Evolutionary conservation across 2,329 filamentous ascomycete species (phyloP).

Genomic region (Colletotrichum sp.): DNA sequence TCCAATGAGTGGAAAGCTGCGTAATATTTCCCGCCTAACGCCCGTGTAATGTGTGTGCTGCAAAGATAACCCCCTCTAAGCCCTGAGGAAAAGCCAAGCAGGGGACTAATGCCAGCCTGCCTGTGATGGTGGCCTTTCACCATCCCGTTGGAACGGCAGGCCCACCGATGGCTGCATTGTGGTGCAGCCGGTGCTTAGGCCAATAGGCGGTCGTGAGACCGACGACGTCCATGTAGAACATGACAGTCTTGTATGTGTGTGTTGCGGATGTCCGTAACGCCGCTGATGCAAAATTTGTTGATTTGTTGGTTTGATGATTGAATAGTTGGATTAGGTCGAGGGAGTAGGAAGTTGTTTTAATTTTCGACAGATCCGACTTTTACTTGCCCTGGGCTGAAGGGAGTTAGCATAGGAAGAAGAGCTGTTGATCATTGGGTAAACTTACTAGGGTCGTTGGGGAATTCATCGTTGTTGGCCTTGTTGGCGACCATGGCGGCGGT

Average conservation of each 20-base stretch:
- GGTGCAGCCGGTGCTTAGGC: neutral
- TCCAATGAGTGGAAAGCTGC: neutral
- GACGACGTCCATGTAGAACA: neutral
- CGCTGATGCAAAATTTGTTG: neutral
- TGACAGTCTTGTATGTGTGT: neutral
- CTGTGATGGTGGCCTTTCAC: neutral
- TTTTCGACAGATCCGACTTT: neutral
- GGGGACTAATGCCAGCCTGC: neutral
- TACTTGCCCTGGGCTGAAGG: neutral
- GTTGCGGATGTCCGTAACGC: neutral
- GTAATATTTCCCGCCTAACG: neutral
- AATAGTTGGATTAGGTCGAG: neutral
- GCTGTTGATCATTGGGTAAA: neutral
- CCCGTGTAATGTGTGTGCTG: neutral
- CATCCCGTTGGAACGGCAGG: neutral
- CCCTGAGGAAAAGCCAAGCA: neutral
- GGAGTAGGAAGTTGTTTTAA: neutral
- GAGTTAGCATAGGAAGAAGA: neutral
- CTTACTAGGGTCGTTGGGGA: constrained; percentile 4
- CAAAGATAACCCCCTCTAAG: neutral
- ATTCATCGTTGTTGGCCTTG: neutral
- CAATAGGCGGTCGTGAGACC: constrained; percentile 5
- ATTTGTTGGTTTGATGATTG: neutral
- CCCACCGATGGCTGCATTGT: neutral
- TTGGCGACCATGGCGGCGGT: neutral